Evolutionary conservation across 106 monocot species (phyloP).

Genomic region (Allium sativum): DNA sequence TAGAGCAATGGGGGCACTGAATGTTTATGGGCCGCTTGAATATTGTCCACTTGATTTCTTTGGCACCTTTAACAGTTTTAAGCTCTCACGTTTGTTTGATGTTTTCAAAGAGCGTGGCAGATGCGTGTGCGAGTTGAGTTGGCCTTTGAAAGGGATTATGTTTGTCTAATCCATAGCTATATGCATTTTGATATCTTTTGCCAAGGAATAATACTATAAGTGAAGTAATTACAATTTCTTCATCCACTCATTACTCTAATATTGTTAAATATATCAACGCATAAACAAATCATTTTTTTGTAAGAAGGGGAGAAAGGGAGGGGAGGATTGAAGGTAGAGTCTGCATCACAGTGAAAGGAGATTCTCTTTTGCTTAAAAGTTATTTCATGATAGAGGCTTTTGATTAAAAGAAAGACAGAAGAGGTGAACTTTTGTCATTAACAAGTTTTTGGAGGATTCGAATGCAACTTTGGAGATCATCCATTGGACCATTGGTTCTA

Average conservation of each 20-base stretch:
- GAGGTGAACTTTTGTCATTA: neutral
- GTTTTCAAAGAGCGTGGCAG: too few relatives aligned
- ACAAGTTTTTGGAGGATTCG: neutral
- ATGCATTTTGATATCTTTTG: neutral
- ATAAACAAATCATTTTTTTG: neutral
- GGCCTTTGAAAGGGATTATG: neutral
- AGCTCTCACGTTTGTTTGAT: neutral
- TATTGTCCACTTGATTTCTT: neutral
- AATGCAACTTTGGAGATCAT: neutral
- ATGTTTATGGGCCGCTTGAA: too few relatives aligned
- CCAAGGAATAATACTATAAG: neutral
- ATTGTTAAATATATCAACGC: neutral
- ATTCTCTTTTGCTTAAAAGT: neutral
- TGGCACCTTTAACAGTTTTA: neutral
- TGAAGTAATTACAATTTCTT: neutral
- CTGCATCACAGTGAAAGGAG: neutral
- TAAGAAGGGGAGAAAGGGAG: neutral
- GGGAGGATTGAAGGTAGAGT: too few relatives aligned
- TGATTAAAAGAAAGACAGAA: neutral
- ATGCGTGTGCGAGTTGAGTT: too few relatives aligned
- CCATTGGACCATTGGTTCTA: neutral
- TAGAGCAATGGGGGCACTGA: neutral
- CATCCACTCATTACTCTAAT: neutral
- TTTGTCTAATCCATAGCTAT: neutral
- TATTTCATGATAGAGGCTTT: neutral